Base-by-base conservation (phyloP, 1,284 basidiomycete genomes). In the Apiotrichum brassicae region DNA sequence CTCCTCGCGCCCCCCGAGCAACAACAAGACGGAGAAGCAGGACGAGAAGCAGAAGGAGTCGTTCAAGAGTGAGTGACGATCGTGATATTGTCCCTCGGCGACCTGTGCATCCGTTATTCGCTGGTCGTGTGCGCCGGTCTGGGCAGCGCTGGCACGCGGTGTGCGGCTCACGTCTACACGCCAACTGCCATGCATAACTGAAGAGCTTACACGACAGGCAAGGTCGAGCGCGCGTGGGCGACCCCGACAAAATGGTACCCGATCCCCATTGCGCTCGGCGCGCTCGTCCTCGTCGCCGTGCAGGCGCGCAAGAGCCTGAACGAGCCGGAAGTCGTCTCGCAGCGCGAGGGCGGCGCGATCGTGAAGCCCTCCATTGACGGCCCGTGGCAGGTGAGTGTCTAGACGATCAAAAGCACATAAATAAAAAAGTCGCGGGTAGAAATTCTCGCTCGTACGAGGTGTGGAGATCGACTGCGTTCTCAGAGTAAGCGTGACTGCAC, bases 201-300 rank as follows among this genome's bases (percentile, higher is more conserved):
- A 20, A 42, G 20, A 24, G 40, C 25, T 42, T 32, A 42, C 40
- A 18, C 6, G n/a, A 20, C 33, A 58, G 56, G 47, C 45, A 57
- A 68, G 53, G 70, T 84, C 11, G 72, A 75, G 35, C 69, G 81
- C 56, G 90, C 89, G 22, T 95, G 92, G 91, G 78, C 84, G 59
- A 95, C 93, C 0, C 90, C 88, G 1, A 90, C 87, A 45, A 87
- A 84, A 72, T 98, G 94, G 94, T 93, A 92, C 61, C 93, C 94
- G 9, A 81, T 98, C 38, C 94, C 94, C 14, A 76, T 97, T 53
- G 87, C 89, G 14, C 84, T 95, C 28, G 92, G 92, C 34, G 91
- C 88, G 2, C 79, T 93, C 24, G 79, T 94, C 22, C 83, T 95
- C 38, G 82, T 92, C 52, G 82, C 81, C 41, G 78, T 95, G 22